These are phyloP conservation scores for Haplographium delicatum DNA, from an alignment of 495 filamentous ascomycete species.

Conservation along the genomic window DNA sequence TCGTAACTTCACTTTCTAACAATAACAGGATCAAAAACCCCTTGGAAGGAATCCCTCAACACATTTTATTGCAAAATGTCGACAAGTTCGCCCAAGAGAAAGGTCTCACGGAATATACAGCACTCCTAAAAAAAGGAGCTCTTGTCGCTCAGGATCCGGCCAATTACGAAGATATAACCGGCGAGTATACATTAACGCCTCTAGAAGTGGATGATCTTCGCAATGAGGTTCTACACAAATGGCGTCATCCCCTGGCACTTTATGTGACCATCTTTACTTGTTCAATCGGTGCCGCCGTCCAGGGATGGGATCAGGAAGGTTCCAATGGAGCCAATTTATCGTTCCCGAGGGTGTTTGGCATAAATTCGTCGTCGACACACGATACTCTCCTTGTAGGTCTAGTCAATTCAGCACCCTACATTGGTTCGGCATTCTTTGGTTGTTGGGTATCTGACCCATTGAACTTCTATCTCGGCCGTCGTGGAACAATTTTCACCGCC, in stretches of 20 bases:
- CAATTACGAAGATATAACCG: conserved; percentile 42
- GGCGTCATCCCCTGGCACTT: conserved; percentile 55
- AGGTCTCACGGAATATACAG: conserved; percentile 42
- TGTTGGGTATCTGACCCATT: conserved; percentile 70
- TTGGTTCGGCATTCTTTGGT: conserved; percentile 35
- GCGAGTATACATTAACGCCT: conserved; percentile 39
- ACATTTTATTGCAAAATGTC: no score
- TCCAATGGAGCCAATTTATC: conserved; percentile 19
- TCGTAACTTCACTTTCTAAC: no score
- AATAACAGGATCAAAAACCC: no score
- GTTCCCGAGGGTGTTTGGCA: conserved; percentile 22
- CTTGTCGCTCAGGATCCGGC: conserved; percentile 57
- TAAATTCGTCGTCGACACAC: conserved; percentile 15
- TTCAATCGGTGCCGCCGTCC: conserved; percentile 66
- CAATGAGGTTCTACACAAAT: conserved; percentile 54
- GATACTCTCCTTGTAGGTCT: conserved; percentile 58
- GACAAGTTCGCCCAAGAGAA: conserved; percentile 42
- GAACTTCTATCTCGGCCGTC: conserved; percentile 60
- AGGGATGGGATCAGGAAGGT: conserved; percentile 38
- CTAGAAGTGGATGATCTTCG: conserved; percentile 46
- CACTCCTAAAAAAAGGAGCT: conserved; percentile 51
- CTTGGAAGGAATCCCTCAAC: no score
- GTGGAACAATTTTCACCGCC: conserved; percentile 61
- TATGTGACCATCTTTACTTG: conserved; percentile 37
- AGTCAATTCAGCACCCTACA: conserved; percentile 52